Evolutionary conservation across 139 green algal genomes (phyloP), one percentile per base, ranked within the genome.

Genomic region (Chara braunii): DNA sequence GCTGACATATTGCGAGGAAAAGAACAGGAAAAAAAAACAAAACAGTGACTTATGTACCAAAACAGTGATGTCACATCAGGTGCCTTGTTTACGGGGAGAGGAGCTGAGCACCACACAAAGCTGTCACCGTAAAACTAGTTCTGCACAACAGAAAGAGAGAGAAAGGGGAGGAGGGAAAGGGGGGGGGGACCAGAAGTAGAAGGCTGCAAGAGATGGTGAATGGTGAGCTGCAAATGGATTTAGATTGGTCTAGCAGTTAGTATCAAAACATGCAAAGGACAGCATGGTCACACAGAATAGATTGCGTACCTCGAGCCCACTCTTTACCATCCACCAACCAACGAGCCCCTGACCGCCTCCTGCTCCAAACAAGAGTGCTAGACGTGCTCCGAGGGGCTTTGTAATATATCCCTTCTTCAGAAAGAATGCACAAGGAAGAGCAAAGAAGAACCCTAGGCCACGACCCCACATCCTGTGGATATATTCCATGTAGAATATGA

Each of bases 401-500:
- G 78, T 91, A 66, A 97, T 81, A 30, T 60, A 80, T 57, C 88
- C 85, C 1, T 75, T 56, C 0, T 75, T 81, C 11, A 37, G 31
- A 40, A 28, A 54, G 73, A 85, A 88, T 7, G 80, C 42, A 9
- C 81, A 86, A 6, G 93, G 93, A 33, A 87, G 40, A 5, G 75
- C 82, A 60, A 97, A 96, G 9, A 82, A 75, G 1, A 95, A 14
- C 5, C 91, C 88, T 23, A 94, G 78, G 5, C 78, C 60, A 2
- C 85, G 64, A 6, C 89, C 89, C 86, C 84, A 94, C 90, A 95
- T 95, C 73, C 90, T 78, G 77, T 99, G 94, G 14, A 64, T 87
- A 64, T 91, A 99, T 85, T 99, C 94, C 91, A 96, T 95, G 84
- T 86, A 95, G 78, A 93, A 99, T 40, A 99, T 99, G 81, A 95